phyloP scores from a whole-genome alignment of 2,329 filamentous ascomycete species.

The Fusarium sp. region DNA sequence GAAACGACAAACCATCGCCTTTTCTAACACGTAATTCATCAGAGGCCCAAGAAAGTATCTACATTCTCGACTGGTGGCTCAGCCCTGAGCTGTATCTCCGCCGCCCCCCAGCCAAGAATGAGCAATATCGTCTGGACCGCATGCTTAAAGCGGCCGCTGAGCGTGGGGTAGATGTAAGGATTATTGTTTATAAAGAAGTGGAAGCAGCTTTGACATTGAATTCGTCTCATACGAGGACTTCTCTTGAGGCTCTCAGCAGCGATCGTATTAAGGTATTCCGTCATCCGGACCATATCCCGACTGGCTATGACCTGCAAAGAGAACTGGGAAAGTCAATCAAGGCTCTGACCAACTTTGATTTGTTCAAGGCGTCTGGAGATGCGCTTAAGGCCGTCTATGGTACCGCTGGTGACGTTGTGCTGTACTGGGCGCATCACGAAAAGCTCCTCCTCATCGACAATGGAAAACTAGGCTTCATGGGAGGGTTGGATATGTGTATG shows the following conservation, averaged over 20 bases:
- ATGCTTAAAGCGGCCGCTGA: constrained; percentile 86
- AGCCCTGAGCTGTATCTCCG: constrained; percentile 90
- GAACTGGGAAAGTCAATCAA: constrained; percentile 75
- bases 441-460: constrained; percentile 88
- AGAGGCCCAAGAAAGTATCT: constrained; percentile 81
- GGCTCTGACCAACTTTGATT: constrained; percentile 64
- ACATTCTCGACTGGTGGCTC: constrained; percentile 92
- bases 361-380: constrained; percentile 77
- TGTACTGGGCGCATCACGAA: constrained; percentile 96
- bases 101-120: constrained; percentile 83
- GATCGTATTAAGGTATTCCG: constrained; percentile 75
- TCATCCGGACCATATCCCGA: constrained; percentile 89
- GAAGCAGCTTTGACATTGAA: constrained; percentile 78
- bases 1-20: neutral
- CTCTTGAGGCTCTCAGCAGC: constrained; percentile 23
- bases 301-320: constrained; percentile 74
- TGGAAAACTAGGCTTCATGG: constrained; percentile 84
- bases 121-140: constrained; percentile 85
- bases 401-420: constrained; percentile 81
- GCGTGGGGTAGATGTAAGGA: constrained; percentile 84
- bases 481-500: constrained; percentile 84
- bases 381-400: constrained; percentile 85
- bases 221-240: constrained; percentile 49
- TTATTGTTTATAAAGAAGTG: constrained; percentile 95
- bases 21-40: constrained; percentile 4